Percentiles rank a stretch among this genome's conserved stretches.
Conservation (phyloP, 2,329 filamentous ascomycete species). For the Aspergillus ustus region DNA sequence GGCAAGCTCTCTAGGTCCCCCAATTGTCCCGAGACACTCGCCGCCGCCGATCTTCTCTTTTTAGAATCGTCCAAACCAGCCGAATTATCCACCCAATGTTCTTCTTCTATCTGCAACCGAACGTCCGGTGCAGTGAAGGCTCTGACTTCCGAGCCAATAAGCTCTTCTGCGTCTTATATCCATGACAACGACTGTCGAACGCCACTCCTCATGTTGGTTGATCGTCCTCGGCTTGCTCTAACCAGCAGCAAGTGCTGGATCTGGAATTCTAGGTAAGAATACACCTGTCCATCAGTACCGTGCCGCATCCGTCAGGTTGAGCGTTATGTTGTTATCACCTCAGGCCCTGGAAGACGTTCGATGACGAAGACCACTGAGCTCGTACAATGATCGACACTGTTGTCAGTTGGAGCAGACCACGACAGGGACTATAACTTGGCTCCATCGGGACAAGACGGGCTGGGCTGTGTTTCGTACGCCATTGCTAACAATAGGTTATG, state of each 20-base stretch:
- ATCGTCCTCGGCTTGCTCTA: not conserved
- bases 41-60: not conserved
- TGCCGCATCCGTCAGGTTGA: not conserved
- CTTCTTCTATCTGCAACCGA: not conserved
- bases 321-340: not conserved
- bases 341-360: not conserved
- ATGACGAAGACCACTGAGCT: not conserved
- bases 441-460: too few species aligned
- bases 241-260: not conserved
- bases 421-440: not conserved
- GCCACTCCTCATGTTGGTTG: not conserved
- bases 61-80: not conserved
- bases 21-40: not conserved
- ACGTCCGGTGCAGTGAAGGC: not conserved
- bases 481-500: too few species aligned
- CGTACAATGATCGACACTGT: not conserved
- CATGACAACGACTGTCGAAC: not conserved
- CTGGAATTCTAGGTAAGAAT: not conserved
- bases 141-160: not conserved
- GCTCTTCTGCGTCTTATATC: not conserved
- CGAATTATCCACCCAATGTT: not conserved
- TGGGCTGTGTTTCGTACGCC: too few species aligned
- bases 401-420: not conserved
- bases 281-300: not conserved
- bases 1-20: not conserved